Evolutionary conservation across 371 early-diverging fungal genomes (phyloP).

Genomic region (Thermomucor indicae-seudaticae): DNA sequence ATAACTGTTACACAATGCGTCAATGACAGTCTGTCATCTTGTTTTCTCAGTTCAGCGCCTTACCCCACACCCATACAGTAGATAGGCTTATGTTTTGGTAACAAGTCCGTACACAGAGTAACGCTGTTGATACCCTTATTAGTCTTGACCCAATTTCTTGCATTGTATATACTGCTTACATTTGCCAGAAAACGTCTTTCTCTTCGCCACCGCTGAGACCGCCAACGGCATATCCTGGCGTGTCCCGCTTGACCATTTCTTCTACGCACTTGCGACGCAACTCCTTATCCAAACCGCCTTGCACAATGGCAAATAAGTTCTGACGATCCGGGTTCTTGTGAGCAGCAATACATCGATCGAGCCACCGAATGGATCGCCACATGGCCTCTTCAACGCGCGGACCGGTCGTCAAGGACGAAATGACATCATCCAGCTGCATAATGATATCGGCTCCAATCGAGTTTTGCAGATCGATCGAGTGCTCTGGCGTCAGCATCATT

Average conservation of each 20-base stretch:
- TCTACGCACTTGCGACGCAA: constrained; percentile 77
- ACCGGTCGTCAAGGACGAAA: constrained; percentile 80
- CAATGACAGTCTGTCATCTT: constrained; percentile 32
- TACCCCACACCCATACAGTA: constrained; percentile 98
- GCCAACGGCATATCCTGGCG: constrained; percentile 94
- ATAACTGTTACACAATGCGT: constrained; percentile 67
- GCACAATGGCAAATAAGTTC: constrained; percentile 95
- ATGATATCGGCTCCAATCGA: constrained; percentile 96
- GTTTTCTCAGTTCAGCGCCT: not conserved
- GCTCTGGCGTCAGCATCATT: constrained; percentile 94
- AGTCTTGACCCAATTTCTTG: not conserved
- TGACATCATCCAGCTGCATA: constrained; percentile 98
- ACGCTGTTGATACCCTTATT: constrained; percentile 45
- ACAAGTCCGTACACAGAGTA: constrained; percentile 73
- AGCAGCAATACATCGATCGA: constrained; percentile 89
- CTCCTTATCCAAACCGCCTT: constrained; percentile 84
- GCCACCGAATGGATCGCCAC: constrained; percentile 93
- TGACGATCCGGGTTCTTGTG: constrained; percentile 74
- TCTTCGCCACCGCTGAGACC: constrained; percentile 95
- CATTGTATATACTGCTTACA: constrained; percentile 45
- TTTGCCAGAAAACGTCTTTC: constrained; percentile 89
- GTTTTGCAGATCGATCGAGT: constrained; percentile 91
- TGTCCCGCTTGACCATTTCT: constrained; percentile 86
- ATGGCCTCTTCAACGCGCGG: constrained; percentile 91
- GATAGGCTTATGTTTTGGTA: constrained; percentile 85